Evolutionary conservation across 129 eudicot species (phyloP).

Genomic region (Pulicaria dysenterica): DNA sequence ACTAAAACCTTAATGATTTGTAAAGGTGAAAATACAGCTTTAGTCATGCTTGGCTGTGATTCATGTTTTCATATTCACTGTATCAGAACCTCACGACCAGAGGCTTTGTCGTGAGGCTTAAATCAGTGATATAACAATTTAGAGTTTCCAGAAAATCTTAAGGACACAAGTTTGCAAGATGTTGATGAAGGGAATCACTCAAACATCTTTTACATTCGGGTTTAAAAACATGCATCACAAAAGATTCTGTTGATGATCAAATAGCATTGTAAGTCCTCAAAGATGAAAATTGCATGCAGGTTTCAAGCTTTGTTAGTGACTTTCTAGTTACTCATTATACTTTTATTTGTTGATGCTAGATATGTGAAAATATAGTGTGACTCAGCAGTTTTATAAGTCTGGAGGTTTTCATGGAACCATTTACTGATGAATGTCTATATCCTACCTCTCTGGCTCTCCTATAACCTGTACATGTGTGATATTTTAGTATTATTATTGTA

Average conservation of each 20-base stretch:
- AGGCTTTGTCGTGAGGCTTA: slow-evolving; percentile 41
- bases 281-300: neutral
- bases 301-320: neutral
- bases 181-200: slow-evolving; percentile 21
- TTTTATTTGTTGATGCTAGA: no score
- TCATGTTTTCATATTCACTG: slow-evolving; percentile 30
- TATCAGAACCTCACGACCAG: slow-evolving; percentile 39
- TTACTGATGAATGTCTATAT: no score
- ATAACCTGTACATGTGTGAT: no score
- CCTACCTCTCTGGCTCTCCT: no score
- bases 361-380: no score
- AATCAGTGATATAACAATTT: slow-evolving; percentile 33
- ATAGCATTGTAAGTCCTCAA: slow-evolving; percentile 8
- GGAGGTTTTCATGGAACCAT: no score
- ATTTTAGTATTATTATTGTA: no score
- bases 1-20: neutral
- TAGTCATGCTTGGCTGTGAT: neutral
- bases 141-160: slow-evolving; percentile 18
- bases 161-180: slow-evolving; percentile 24
- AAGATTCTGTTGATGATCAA: neutral
- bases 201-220: slow-evolving; percentile 13
- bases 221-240: neutral
- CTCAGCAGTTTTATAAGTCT: no score
- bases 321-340: neutral
- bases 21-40: neutral